Base-by-base conservation (phyloP, 768 basidiomycete species). In the Auriculariales sp. region DNA sequence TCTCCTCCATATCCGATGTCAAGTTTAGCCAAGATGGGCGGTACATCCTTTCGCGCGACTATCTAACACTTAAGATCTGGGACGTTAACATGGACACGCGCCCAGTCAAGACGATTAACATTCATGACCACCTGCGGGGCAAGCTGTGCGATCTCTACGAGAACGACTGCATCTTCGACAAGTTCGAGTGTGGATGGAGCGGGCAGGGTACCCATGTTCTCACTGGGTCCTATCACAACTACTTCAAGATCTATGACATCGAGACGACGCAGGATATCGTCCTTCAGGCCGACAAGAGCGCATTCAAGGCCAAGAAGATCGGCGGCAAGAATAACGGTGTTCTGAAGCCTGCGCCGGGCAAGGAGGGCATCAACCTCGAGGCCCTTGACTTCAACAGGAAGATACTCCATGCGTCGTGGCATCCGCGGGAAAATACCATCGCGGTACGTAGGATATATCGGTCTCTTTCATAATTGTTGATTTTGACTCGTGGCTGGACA, bases 141-240 rank as follows among this genome's bases (percentile, higher is more conserved):
- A 99, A 98, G 65, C 79, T 99, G 6, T 99, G 95, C 65, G 95
- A 99, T 65, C 68, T 98, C 54, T 99, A 99, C 62, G 95, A 99
- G 72, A 99, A 98, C 59, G 95, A 99, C 61, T 98, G 95, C 67
- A 99, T 99, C 61, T 99, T 98, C 64, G 95, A 99, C 73, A 98
- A 98, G 67, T 99, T 98, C 58, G 95, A 99, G 68, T 98, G 95
- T 64, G 84, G 89, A 19, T 99, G 92, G 85, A 86, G 87, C 55
- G 95, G 95, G 31, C 88, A 95, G 62, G 94, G 95, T 59, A 99
- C 95, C 60, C 82, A 93, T 64, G 91, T 98, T 52, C 72, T 99
- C 55, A 97, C 95, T n/a, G 95, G 95, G 36, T 98, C 95, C 47
- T 99, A 99, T 71, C 94, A 98, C 71, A 99, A 99, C 70, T 98